These are phyloP conservation scores for Tricholoma hemisulphureum DNA, from an alignment of 768 basidiomycete species.

Conservation along the genomic window DNA sequence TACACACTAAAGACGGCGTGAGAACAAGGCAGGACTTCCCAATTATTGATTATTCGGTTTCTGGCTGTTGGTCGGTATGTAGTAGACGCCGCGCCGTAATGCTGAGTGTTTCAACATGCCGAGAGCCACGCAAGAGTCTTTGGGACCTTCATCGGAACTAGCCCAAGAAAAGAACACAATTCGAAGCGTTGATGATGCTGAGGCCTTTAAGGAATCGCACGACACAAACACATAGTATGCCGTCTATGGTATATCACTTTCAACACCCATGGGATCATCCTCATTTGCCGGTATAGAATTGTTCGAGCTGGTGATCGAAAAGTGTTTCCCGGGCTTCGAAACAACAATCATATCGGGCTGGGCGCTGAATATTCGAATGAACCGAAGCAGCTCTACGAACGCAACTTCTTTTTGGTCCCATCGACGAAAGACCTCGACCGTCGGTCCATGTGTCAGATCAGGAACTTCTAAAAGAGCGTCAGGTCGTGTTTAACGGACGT, in stretches of 20 bases:
- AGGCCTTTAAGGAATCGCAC: too few species aligned
- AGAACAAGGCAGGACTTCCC: too few species aligned
- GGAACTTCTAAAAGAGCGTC: conserved; percentile 56
- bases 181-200: too few species aligned
- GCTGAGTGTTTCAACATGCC: too few species aligned
- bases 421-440: conserved; percentile 64
- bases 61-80: too few species aligned
- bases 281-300: background rate
- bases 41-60: too few species aligned
- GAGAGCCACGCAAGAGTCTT: too few species aligned
- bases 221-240: background rate
- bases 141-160: background rate
- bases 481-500: conserved; percentile 2
- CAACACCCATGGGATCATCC: background rate
- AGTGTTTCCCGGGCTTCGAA: conserved; percentile 62
- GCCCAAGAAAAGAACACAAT: background rate
- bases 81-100: too few species aligned
- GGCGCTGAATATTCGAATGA: conserved; percentile 69
- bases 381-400: conserved; percentile 69
- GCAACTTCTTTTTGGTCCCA: conserved; percentile 80
- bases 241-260: background rate
- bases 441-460: conserved; percentile 73
- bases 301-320: conserved; percentile 22
- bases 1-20: too few species aligned
- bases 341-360: conserved; percentile 47